Conservation (phyloP, 2,329 filamentous ascomycete species). For the Dactylonectria macrodidyma region DNA sequence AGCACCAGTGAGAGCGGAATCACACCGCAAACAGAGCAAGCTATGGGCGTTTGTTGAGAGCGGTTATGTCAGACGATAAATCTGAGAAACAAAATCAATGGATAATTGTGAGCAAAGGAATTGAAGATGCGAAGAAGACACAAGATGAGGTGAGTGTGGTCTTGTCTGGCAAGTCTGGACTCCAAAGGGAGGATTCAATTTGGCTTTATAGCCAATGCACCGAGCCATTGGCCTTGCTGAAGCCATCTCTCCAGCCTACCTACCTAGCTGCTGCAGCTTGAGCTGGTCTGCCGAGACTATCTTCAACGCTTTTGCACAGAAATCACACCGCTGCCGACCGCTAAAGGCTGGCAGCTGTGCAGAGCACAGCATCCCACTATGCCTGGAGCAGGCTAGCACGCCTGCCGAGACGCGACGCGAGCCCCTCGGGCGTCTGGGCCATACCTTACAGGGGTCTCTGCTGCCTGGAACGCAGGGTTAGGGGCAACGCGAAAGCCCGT, state of each 20-base stretch:
- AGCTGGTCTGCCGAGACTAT: conserved; percentile 19
- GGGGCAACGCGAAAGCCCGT: conserved; percentile 46
- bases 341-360: neutral
- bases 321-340: conserved; percentile 4
- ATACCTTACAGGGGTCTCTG: conserved; percentile 32
- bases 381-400: conserved; percentile 12
- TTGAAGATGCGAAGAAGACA: conserved; percentile 11
- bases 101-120: conserved; percentile 5
- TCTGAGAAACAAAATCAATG: conserved; percentile 1
- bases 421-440: conserved; percentile 7
- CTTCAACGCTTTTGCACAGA: conserved; percentile 6
- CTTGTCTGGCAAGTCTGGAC: conserved; percentile 4
- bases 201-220: conserved; percentile 40
- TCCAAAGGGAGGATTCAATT: conserved; percentile 15
- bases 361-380: neutral
- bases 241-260: conserved; percentile 32
- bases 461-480: conserved; percentile 42
- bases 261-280: neutral
- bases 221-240: conserved; percentile 21
- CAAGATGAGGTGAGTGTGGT: neutral
- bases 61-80: neutral
- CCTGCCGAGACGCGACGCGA: conserved; percentile 15
- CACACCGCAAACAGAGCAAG: conserved; percentile 3
- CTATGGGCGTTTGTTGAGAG: neutral
- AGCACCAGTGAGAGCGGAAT: conserved; percentile 17